Base-by-base conservation (phyloP, 257 asterid species). In the Jacaranda copaia region DNA sequence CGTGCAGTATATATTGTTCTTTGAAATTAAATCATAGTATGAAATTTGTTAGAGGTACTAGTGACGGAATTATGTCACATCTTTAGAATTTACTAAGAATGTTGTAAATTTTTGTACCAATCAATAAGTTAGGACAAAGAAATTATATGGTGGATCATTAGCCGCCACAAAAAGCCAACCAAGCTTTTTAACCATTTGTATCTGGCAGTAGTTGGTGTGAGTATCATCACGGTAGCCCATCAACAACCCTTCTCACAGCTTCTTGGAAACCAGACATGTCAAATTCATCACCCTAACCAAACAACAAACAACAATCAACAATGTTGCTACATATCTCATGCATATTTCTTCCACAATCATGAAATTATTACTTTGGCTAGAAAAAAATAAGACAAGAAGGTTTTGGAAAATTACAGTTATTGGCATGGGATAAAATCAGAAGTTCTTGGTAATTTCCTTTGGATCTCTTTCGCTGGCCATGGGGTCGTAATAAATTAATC, bases 241-340 rank as follows among this genome's bases (percentile, higher is more conserved):
- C 84, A 62, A 83, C 81, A 18, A 82, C 78, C 77, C 84, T 77
- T 76, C 77, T 84, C 61, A 89, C 79, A 38, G 88, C 90, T 86
- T 86, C 97, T 32, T 67, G 85, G 90, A 92, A 84, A 60, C 86
- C 67, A 74, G 81, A 53, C 70, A 78, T 87, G 79, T 87, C 91
- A 87, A 89, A 88, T 77, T 83, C 92, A 75, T 79, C 80, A 15
- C 84, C 90, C 94, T 90, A 55, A 39, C 75, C 42, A 46, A 62
- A 83, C n/a, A 71, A 9, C 32, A 73, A 77, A 86, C 39, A 70
- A 52, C 59, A 76, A 70, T 59, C 11, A 32, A 75, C 11, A 43
- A 77, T 58, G n/a, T 25, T 25, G 32, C 60, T 39, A 60, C 7
- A 67, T 9, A 0, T 14, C 4, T 32, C 59, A 68, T 16, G n/a